Percentiles rank a stretch among this genome's conserved stretches.
These are phyloP conservation scores for Kuraishia molischiana DNA, from an alignment of 805 yeast species.

Conservation along the genomic window DNA sequence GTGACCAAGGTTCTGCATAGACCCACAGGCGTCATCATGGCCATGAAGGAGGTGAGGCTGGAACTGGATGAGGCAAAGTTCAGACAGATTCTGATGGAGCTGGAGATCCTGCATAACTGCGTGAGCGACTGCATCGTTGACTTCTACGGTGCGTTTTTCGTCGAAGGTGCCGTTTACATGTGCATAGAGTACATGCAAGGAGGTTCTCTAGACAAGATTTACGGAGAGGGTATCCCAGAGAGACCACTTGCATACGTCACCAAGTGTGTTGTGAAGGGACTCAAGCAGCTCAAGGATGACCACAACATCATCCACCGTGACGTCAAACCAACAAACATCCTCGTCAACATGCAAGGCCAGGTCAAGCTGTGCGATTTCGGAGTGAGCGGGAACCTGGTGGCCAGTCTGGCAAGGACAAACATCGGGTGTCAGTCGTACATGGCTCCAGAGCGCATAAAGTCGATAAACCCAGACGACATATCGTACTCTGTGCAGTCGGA, in stretches of 20 bases:
- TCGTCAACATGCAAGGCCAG: constrained; percentile 70
- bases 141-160: constrained; percentile 94
- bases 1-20: constrained; percentile 88
- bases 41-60: constrained; percentile 92
- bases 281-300: constrained; percentile 74
- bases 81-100: constrained; percentile 91
- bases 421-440: constrained; percentile 97
- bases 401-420: constrained; percentile 89
- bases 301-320: constrained; percentile 94
- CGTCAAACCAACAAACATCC: constrained; percentile 91
- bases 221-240: constrained; percentile 69
- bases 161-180: constrained; percentile 96
- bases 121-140: constrained; percentile 87
- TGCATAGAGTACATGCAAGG: constrained; percentile 98
- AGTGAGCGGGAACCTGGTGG: constrained; percentile 89
- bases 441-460: constrained; percentile 95
- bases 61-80: constrained; percentile 93
- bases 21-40: constrained; percentile 90
- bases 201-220: constrained; percentile 83
- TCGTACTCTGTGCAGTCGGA: constrained; percentile 92
- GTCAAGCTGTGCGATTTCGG: constrained; percentile 94
- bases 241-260: constrained; percentile 72
- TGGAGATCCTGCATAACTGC: constrained; percentile 89
- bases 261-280: constrained; percentile 70
- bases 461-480: constrained; percentile 60